These are phyloP conservation scores for Saccharomyces hybrid DNA, from an alignment of 1,139 yeast genomes.

Conservation along the genomic window DNA sequence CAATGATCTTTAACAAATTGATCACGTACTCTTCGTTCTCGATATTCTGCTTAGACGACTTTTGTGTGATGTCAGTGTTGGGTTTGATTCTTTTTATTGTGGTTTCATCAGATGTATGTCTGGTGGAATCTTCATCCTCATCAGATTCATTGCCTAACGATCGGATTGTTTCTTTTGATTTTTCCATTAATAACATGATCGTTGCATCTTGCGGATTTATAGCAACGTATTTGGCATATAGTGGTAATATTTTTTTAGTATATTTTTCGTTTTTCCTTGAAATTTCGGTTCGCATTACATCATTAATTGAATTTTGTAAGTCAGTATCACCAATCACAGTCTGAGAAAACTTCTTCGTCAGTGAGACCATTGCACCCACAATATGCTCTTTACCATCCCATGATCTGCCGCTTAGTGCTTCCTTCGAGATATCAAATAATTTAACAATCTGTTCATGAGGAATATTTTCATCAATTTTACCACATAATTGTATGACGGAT, in stretches of 20 bases:
- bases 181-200: conserved; percentile 30
- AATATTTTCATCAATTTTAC: conserved; percentile 34
- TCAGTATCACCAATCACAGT: conserved; percentile 29
- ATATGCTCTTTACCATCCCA: conserved; percentile 86
- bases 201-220: conserved; percentile 38
- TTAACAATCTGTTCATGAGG: conserved; percentile 29
- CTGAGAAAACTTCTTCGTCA: conserved; percentile 42
- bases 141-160: background rate
- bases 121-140: conserved; percentile 1
- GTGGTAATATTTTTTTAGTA: conserved; percentile 45
- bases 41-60: conserved; percentile 34
- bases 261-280: conserved; percentile 62
- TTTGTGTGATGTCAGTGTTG: conserved; percentile 26
- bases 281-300: conserved; percentile 51
- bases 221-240: conserved; percentile 44
- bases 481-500: conserved; percentile 58
- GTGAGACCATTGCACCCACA: conserved; percentile 59
- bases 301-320: conserved; percentile 35
- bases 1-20: conserved; percentile 24
- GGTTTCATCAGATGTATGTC: conserved; percentile 2
- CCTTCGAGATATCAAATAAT: conserved; percentile 50
- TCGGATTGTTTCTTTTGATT: conserved; percentile 6
- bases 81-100: conserved; percentile 17
- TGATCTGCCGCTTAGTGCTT: conserved; percentile 67
- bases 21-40: conserved; percentile 36